Conservation (phyloP, 139 green algal genomes). For the Trebouxia sp. region DNA sequence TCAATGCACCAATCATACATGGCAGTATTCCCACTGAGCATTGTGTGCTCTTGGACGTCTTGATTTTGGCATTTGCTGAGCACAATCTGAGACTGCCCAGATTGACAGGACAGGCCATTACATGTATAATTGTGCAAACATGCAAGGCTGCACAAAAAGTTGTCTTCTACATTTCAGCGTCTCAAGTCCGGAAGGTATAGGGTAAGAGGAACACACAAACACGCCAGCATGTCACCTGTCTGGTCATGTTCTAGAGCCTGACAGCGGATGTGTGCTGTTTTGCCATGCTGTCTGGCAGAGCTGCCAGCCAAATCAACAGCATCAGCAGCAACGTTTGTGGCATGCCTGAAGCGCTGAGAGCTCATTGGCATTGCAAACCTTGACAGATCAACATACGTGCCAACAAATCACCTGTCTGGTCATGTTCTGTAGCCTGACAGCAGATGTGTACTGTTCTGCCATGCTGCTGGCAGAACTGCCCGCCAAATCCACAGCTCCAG, state of each 20-base stretch:
- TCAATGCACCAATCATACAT: neutral
- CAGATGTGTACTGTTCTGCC: no score
- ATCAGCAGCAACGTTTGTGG: constrained; percentile 2
- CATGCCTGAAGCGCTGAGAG: neutral
- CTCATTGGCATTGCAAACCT: neutral
- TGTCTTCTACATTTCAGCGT: no score
- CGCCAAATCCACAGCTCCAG: constrained; percentile 30
- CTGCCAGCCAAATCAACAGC: constrained; percentile 26
- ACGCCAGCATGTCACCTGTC: constrained; percentile 22
- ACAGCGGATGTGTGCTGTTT: constrained; percentile 36
- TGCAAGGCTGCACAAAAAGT: no score
- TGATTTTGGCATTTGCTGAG: no score
- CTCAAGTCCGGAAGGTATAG: no score
- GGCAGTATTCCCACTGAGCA: neutral
- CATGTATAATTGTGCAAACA: no score
- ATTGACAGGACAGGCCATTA: no score
- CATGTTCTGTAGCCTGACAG: no score
- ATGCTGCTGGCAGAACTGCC: neutral
- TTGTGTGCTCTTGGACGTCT: neutral
- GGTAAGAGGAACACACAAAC: no score
- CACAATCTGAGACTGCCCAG: no score
- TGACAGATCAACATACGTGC: neutral
- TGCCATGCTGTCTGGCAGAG: neutral
- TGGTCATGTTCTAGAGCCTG: constrained; percentile 49
- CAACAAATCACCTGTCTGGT: neutral